A percentile compares a stretch with the other conserved stretches of the same genome.
Conservation (phyloP, 805 yeast species). For the Teunomyces gatunensis region DNA sequence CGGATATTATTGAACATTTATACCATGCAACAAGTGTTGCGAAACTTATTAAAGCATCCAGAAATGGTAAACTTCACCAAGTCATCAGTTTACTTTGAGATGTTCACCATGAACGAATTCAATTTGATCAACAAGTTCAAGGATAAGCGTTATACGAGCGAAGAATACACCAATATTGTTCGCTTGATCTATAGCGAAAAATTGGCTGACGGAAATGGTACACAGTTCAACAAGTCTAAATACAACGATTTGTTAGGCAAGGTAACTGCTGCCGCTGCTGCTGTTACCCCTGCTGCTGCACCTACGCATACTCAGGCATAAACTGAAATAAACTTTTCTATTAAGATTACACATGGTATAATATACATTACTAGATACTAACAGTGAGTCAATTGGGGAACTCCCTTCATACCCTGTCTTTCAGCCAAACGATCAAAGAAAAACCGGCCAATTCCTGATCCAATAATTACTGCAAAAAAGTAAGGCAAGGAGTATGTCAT, state of each 20-base stretch:
- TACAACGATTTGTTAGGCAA: slow-evolving; percentile 27
- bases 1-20: slow-evolving; percentile 59
- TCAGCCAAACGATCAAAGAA: slow-evolving; percentile 59
- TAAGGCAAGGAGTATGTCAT: slow-evolving; percentile 68
- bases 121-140: slow-evolving; percentile 41
- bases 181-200: slow-evolving; percentile 51
- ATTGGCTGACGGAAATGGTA: slow-evolving; percentile 37
- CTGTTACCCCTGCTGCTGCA: neutral
- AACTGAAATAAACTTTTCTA: neutral
- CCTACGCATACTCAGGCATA: neutral
- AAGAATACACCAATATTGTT: slow-evolving; percentile 50
- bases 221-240: slow-evolving; percentile 37
- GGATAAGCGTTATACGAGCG: slow-evolving; percentile 33
- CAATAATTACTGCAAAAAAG: slow-evolving; percentile 71
- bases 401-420: slow-evolving; percentile 33
- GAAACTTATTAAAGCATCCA: slow-evolving; percentile 53
- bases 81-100: slow-evolving; percentile 55
- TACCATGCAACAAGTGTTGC: slow-evolving; percentile 66
- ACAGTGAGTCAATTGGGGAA: slow-evolving; percentile 4
- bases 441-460: slow-evolving; percentile 68
- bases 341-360: neutral
- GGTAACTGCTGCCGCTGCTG: neutral
- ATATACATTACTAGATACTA: neutral
- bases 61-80: slow-evolving; percentile 52
- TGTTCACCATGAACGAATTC: slow-evolving; percentile 50